Base-by-base conservation (phyloP, 2,329 filamentous ascomycete species). In the Didymosphaeria variabile region DNA sequence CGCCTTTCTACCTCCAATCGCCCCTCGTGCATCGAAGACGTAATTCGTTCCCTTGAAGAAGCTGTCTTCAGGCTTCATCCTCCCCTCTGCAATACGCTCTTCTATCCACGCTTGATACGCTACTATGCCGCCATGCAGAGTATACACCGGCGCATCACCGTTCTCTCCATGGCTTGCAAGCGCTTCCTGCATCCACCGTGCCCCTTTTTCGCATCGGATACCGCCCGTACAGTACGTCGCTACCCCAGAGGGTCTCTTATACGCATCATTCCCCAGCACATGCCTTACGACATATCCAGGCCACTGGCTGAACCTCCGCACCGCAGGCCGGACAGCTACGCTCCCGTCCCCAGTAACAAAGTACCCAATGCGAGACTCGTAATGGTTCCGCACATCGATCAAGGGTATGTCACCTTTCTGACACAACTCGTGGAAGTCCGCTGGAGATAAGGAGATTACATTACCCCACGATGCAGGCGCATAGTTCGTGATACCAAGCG, bases 151-250 rank as follows among this genome's bases (percentile, higher is more conserved):
- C 31, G 52, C 42, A 38, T 60, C 45, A 13, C 38, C 19, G 2
- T 42, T 26, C 3, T 44, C 47, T 17, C 59, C 62, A 9, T 61
- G 49, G 23, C 44, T 52, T 0, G 26, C 49, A 8, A 68, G 49
- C 1, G 63, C 62, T 34, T 72, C 69, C 45, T 68, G 62, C 69
- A 72, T 72, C 67, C 68, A 72, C 17, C 69, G 59, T n/a, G 67
- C 69, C 23, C 66, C 67, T 32, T 72, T 72, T 45, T 72, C 69
- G 44, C 69, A 72, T 12, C 69, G 58, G 15, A 72, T 70, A 1
- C 69, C 69, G 23, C 69, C 69, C 0, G 69, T 72, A 36, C 69
- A 72, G 44, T 72, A 72, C 8, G 69, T 70, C 44, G 67, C 61
- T 38, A 72, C 61, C 2, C 53, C 53, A 10, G n/a, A 7, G 3